phyloP scores from a whole-genome alignment of 352 stramenopile species.

The Pythium volutum region DNA sequence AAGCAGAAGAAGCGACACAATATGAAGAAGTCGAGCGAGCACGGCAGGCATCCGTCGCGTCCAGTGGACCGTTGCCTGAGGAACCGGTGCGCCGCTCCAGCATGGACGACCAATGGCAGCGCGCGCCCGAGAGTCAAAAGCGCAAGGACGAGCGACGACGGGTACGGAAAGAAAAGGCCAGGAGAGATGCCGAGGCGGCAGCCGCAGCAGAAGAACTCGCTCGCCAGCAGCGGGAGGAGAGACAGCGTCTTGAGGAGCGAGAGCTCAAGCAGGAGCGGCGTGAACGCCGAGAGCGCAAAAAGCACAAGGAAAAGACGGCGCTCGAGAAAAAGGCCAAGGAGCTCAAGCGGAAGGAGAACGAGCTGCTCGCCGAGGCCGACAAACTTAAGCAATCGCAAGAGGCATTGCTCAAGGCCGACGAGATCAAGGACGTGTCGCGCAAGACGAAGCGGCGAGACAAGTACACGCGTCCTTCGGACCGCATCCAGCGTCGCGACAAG shows the following conservation, averaged over 20 bases:
- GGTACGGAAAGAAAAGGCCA: constrained; percentile 12
- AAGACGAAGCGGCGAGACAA: constrained; percentile 59
- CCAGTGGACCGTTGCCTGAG: background rate
- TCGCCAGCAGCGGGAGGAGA: constrained; percentile 15
- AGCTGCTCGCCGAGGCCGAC: constrained; percentile 17
- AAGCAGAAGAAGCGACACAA: constrained; percentile 12
- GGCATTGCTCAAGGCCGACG: constrained; percentile 39
- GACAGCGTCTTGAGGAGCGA: constrained; percentile 15
- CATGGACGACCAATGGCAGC: constrained; percentile 18
- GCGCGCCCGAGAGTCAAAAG: constrained; percentile 10
- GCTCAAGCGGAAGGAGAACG: constrained; percentile 16
- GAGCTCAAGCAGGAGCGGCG: constrained; percentile 17
- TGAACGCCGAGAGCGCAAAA: constrained; percentile 23
- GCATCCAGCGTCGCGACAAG: constrained; percentile 34
- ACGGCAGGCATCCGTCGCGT: background rate
- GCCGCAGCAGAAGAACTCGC: constrained; percentile 17
- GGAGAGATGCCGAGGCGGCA: constrained; percentile 12
- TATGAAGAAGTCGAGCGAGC: constrained; percentile 4
- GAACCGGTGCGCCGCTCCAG: constrained; percentile 4
- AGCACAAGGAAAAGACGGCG: constrained; percentile 19
- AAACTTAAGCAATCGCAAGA: constrained; percentile 28
- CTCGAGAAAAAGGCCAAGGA: constrained; percentile 25
- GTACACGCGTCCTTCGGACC: constrained; percentile 52
- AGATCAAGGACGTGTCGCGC: constrained; percentile 29
- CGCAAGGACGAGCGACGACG: constrained; percentile 19